A percentile compares a stretch with the other conserved stretches of the same genome.
phyloP scores from a whole-genome alignment of 2,329 filamentous ascomycete genomes.

The Aspergillus bombycis region DNA sequence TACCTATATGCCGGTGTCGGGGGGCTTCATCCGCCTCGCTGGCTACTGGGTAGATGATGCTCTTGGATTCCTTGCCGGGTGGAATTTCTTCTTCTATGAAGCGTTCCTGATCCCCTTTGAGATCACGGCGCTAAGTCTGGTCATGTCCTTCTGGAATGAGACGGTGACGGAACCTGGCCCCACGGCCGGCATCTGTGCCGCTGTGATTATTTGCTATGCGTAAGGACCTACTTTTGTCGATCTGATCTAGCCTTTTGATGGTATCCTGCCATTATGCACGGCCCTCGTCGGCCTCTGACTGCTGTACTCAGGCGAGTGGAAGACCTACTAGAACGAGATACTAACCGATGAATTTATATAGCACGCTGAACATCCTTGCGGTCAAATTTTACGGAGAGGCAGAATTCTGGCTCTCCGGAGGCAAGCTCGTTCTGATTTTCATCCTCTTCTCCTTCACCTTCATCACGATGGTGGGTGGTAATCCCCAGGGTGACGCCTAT shows the following conservation, averaged over 20 bases:
- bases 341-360: slow-evolving; percentile 20
- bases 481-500: slow-evolving; percentile 69
- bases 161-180: slow-evolving; percentile 31
- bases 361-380: slow-evolving; percentile 66
- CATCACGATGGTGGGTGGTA: slow-evolving; percentile 77
- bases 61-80: slow-evolving; percentile 48
- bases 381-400: slow-evolving; percentile 72
- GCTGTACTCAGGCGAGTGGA: no score
- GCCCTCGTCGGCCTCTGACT: not conserved
- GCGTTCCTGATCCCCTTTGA: slow-evolving; percentile 45
- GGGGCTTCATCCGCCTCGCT: slow-evolving; percentile 45
- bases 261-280: no score
- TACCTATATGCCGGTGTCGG: slow-evolving; percentile 46
- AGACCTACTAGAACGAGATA: not conserved
- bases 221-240: slow-evolving; percentile 13
- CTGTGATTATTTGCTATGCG: slow-evolving; percentile 31
- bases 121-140: slow-evolving; percentile 45
- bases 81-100: slow-evolving; percentile 54
- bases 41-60: slow-evolving; percentile 52
- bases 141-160: slow-evolving; percentile 44
- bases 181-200: slow-evolving; percentile 38
- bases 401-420: slow-evolving; percentile 50
- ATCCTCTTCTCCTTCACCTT: slow-evolving; percentile 74
- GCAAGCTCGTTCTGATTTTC: slow-evolving; percentile 70
- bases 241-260: no score